Percentiles rank a stretch among this genome's conserved stretches.
These are phyloP conservation scores for Euphorbia tirucalli DNA, from an alignment of 345 rosid genomes.

Conservation along the genomic window DNA sequence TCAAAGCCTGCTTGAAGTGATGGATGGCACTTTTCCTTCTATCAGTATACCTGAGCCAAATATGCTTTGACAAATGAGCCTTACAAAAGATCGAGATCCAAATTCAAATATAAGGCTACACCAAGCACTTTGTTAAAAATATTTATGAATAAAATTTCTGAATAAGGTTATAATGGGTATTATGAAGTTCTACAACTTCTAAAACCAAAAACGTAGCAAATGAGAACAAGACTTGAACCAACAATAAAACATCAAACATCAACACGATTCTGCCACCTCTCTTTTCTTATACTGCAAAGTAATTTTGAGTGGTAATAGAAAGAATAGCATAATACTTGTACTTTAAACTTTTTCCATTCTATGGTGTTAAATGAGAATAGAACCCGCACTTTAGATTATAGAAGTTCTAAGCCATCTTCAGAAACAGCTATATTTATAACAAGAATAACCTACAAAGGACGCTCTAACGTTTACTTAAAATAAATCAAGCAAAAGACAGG, in stretches of 20 bases:
- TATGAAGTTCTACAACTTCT: neutral
- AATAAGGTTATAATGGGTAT: neutral
- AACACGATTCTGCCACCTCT: neutral
- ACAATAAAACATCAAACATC: neutral
- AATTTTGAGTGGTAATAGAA: neutral
- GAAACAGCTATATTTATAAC: neutral
- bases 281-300: neutral
- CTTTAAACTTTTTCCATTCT: neutral
- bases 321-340: neutral
- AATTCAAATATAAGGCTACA: neutral
- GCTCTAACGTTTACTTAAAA: constrained; percentile 2
- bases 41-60: constrained; percentile 78
- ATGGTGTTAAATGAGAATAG: neutral
- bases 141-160: neutral
- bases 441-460: neutral
- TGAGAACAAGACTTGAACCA: neutral
- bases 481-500: constrained; percentile 4
- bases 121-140: neutral
- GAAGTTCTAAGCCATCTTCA: neutral
- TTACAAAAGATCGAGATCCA: neutral
- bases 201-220: neutral
- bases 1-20: constrained; percentile 81
- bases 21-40: constrained; percentile 74
- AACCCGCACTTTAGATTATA: neutral
- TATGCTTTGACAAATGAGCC: constrained; percentile 6